These are phyloP conservation scores for Trichoderma arundinaceum DNA, from an alignment of 2,329 filamentous ascomycete species.

Conservation along the genomic window DNA sequence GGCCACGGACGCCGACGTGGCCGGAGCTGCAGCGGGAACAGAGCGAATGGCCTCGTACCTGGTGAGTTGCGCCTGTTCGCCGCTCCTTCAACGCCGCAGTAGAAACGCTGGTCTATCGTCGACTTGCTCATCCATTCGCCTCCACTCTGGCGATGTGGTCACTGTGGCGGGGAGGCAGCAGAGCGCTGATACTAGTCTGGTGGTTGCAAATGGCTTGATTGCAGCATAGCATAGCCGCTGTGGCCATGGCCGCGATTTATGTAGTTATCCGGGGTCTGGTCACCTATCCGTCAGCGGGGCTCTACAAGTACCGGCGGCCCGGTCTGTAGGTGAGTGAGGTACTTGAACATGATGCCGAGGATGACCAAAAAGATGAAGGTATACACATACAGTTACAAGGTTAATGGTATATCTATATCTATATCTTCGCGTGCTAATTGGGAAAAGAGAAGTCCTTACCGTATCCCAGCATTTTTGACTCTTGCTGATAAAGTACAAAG, in stretches of 20 bases:
- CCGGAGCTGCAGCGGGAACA: slow-evolving; percentile 8
- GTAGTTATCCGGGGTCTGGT: slow-evolving; percentile 24
- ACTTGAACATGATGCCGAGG: no score
- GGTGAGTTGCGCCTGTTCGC: slow-evolving; percentile 9
- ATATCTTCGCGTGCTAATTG: no score
- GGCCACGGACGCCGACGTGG: slow-evolving; percentile 10
- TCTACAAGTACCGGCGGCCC: background rate
- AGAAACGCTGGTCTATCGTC: slow-evolving; percentile 1
- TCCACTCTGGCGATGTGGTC: slow-evolving; percentile 30
- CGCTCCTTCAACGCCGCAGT: slow-evolving; percentile 28
- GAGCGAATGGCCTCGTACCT: slow-evolving; percentile 2
- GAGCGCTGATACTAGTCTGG: background rate
- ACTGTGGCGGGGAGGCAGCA: slow-evolving; percentile 14
- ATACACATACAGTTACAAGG: no score
- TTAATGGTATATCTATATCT: no score
- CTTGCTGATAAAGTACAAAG: no score
- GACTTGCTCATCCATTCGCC: slow-evolving; percentile 28
- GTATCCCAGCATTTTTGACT: no score
- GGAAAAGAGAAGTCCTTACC: no score
- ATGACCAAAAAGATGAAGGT: no score
- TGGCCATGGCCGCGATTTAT: slow-evolving; percentile 2
- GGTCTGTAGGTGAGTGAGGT: background rate
- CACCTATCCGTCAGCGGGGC: slow-evolving; percentile 2
- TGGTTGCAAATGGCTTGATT: background rate
- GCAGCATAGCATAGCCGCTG: background rate